Conservation (phyloP, 2,329 filamentous ascomycete species). For the Rutstroemia sp. region DNA sequence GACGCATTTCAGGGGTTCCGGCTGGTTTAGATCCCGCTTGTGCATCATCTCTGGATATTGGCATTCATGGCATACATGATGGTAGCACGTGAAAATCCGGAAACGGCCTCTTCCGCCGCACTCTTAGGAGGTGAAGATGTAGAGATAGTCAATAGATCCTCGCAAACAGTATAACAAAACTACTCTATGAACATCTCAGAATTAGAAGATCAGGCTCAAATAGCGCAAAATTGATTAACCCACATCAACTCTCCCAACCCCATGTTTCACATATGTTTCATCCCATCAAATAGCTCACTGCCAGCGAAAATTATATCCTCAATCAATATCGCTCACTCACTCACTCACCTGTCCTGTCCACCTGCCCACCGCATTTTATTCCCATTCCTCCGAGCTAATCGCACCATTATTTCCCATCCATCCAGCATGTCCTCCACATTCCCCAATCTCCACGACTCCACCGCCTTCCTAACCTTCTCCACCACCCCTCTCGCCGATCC, state of each 20-base stretch:
- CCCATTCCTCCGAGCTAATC: not conserved
- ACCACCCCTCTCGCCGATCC: conserved; percentile 11
- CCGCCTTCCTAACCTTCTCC: conserved; percentile 19
- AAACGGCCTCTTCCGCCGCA: not conserved
- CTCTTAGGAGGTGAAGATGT: not conserved
- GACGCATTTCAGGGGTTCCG: not conserved
- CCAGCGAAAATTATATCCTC: not conserved
- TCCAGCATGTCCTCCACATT: conserved; percentile 4
- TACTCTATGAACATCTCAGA: not conserved
- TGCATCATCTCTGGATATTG: not conserved
- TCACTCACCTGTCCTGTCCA: no score
- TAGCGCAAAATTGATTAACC: not conserved
- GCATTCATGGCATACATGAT: not conserved
- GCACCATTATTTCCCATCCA: not conserved
- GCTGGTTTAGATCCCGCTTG: no score
- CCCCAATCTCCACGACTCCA: conserved; percentile 16
- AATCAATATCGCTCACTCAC: not conserved
- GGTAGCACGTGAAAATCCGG: not conserved
- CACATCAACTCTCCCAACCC: not conserved
- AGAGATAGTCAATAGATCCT: not conserved
- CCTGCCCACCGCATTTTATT: no score
- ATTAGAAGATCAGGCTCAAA: not conserved
- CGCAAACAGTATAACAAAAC: not conserved
- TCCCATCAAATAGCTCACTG: not conserved
- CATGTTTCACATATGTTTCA: not conserved